Base-by-base conservation (phyloP, 1,139 yeast genomes). In the Zygosaccharomyces sapae region DNA sequence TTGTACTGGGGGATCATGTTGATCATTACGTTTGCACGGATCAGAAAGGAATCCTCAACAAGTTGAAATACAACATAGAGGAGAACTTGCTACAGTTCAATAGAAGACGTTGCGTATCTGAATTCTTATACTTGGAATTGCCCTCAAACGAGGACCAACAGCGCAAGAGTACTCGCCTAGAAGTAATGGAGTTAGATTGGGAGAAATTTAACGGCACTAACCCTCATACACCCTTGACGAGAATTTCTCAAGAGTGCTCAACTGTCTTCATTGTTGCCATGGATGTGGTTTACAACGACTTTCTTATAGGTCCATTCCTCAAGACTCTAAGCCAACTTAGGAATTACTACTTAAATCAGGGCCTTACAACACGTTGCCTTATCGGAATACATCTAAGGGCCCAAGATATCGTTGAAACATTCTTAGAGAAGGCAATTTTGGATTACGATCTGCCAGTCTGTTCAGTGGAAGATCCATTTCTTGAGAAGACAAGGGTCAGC, bases 201-300 rank as follows among this genome's bases (percentile, higher is more conserved):
- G 68, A 64, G 44, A 52, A 37, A 7, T 58, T 60, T 33, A 38
- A 45, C 5, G 41, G 38, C 5, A 20, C 34, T 8, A 18, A 29
- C 12, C 13, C 40, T 30, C 38, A 45, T 2, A 30, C 49, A 3
- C 38, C 45, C 5, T 44, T 50, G 16, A 54, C 55, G 5, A 49
- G 38, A 16, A 41, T 51, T 1, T 12, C 33, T 5, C 33, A 43
- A 9, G 31, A 50, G 13, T 22, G 38, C 18, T 19, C 42, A 20
- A 38, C 45, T 1, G 44, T 61, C 2, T 54, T 53, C 33, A 56
- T 63, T 7, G 6, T 65, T 4, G 67, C 68, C 6, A 57, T 65
- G 62, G 69, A 65, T 49, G 68, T 64, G 5, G 59, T 65, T 4
- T 65, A 65, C 56, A 65, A 65, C 42, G 68, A 63, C 33, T 65